Evolutionary conservation across 768 basidiomycete genomes (phyloP).

Genomic region (Suillus hirtellus): DNA sequence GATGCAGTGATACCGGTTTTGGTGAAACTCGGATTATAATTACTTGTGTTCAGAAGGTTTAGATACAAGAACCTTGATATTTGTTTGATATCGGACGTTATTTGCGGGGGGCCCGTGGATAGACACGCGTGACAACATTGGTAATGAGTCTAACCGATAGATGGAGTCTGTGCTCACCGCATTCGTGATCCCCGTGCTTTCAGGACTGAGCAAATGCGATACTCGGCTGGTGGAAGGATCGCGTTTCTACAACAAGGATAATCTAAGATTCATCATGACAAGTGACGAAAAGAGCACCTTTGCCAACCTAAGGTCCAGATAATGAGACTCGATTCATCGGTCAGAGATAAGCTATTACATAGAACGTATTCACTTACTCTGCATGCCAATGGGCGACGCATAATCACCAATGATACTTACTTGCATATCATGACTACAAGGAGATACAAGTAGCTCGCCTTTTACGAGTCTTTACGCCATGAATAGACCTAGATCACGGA

Average conservation of each 20-base stretch:
- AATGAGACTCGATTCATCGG: not conserved
- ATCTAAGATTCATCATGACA: not conserved
- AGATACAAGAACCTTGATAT: not conserved
- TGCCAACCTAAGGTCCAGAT: not conserved
- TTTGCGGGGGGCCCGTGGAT: not conserved
- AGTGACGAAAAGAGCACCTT: not conserved
- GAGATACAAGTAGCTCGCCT: not conserved
- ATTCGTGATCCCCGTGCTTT: not conserved
- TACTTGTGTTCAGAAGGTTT: not conserved
- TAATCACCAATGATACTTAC: not conserved
- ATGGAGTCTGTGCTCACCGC: not conserved
- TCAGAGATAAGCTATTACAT: not conserved
- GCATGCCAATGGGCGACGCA: not conserved
- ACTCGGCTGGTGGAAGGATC: not conserved
- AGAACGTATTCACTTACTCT: not conserved
- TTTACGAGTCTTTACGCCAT: not conserved
- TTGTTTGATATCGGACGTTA: conserved; percentile 4
- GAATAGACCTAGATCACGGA: not conserved
- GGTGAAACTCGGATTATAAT: not conserved
- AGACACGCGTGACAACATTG: not conserved
- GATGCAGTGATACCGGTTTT: not conserved
- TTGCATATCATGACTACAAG: not conserved
- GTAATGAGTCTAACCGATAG: not conserved
- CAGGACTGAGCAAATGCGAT: not conserved
- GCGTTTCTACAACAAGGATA: not conserved